Evolutionary conservation across 768 basidiomycete species (phyloP).

Genomic region (Kwoniella mangroviensis): DNA sequence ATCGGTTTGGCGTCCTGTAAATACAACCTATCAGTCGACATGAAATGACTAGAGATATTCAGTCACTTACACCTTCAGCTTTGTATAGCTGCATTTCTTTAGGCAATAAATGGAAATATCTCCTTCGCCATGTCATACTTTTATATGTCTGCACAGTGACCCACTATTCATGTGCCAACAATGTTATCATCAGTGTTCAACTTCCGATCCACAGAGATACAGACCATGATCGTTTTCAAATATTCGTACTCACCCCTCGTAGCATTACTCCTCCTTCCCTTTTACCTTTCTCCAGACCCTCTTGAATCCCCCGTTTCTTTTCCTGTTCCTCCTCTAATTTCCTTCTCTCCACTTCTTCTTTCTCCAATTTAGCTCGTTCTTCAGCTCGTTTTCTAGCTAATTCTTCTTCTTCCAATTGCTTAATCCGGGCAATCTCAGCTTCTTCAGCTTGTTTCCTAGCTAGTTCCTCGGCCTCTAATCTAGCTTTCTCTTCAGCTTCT

Average conservation of each 20-base stretch:
- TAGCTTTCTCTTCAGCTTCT: slow-evolving; percentile 18
- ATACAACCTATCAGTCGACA: slow-evolving; percentile 2
- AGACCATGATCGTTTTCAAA: not conserved
- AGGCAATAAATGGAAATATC: slow-evolving; percentile 41
- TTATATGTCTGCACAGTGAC: slow-evolving; percentile 48
- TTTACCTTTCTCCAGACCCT: slow-evolving; percentile 30
- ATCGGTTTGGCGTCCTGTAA: slow-evolving; percentile 46
- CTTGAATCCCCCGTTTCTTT: slow-evolving; percentile 27
- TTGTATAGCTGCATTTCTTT: slow-evolving; percentile 45
- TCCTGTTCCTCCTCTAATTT: slow-evolving; percentile 21
- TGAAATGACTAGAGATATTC: not conserved
- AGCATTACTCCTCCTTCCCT: slow-evolving; percentile 43
- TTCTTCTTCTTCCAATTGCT: slow-evolving; percentile 21
- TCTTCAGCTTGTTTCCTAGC: slow-evolving; percentile 21
- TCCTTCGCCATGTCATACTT: slow-evolving; percentile 44
- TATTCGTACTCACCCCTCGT: slow-evolving; percentile 38
- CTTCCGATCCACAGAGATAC: not conserved
- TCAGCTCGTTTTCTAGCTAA: slow-evolving; percentile 14
- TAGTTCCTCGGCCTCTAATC: slow-evolving; percentile 16
- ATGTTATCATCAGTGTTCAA: slow-evolving; percentile 3
- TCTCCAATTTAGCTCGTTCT: slow-evolving; percentile 15
- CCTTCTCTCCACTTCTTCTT: slow-evolving; percentile 16
- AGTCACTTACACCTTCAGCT: slow-evolving; percentile 36
- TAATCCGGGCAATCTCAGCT: slow-evolving; percentile 16
- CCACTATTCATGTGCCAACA: slow-evolving; percentile 22